Percentiles rank a stretch among this genome's conserved stretches.
Evolutionary conservation across 805 yeast species (phyloP).

Genomic region (Candida sithepensis): DNA sequence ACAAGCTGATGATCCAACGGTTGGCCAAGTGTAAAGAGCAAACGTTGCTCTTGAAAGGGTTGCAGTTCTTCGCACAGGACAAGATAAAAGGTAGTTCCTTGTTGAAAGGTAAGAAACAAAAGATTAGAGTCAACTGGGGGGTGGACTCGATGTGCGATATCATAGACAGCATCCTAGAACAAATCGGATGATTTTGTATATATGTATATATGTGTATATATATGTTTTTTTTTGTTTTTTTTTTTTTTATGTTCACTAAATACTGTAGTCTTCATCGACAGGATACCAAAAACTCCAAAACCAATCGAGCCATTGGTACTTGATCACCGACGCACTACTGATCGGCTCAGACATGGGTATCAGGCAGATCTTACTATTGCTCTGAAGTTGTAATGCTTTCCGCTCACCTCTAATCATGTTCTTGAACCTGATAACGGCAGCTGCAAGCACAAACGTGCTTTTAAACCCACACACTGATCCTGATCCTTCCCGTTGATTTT

Average conservation of each 20-base stretch:
- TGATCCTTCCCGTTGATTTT: too few relatives aligned
- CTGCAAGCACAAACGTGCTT: too few relatives aligned
- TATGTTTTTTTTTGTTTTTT: too few relatives aligned
- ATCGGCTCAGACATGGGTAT: too few relatives aligned
- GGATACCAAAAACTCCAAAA: constrained; percentile 25
- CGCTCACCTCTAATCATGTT: too few relatives aligned
- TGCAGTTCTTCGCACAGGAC: constrained; percentile 56
- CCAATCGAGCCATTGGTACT: constrained; percentile 17
- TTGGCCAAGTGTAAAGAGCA: constrained; percentile 55
- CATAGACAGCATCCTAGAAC: constrained; percentile 36
- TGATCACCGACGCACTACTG: background rate
- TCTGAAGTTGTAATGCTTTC: too few relatives aligned
- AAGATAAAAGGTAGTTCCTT: constrained; percentile 44
- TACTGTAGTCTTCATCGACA: constrained; percentile 11
- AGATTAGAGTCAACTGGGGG: constrained; percentile 65
- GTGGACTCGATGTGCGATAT: constrained; percentile 50
- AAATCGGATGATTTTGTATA: background rate
- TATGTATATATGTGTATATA: background rate
- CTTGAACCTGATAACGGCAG: too few relatives aligned
- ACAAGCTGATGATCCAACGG: constrained; percentile 32
- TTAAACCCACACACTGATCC: too few relatives aligned
- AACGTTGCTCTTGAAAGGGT: constrained; percentile 56
- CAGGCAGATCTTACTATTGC: too few relatives aligned
- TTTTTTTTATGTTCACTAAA: too few relatives aligned
- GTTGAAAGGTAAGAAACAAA: constrained; percentile 51